phyloP scores from a whole-genome alignment of 352 stramenopile genomes.

The Sclerospora graminicola region DNA sequence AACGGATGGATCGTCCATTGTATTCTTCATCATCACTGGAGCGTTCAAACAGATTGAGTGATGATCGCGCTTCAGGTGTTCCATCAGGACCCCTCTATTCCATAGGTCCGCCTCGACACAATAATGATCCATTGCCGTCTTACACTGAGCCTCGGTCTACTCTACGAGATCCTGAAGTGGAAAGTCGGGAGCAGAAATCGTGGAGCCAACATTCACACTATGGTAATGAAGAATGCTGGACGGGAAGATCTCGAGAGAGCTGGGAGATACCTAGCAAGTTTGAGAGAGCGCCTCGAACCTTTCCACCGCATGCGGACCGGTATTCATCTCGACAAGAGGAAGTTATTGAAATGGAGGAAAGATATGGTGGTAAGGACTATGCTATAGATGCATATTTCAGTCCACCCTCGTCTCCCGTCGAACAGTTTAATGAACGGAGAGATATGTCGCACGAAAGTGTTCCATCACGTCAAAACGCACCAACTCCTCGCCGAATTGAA shows the following conservation, averaged over 20 bases:
- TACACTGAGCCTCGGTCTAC: conserved; percentile 6
- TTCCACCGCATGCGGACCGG: conserved; percentile 7
- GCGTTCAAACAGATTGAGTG: conserved; percentile 4
- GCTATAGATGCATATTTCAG: conserved; percentile 12
- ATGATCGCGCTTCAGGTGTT: conserved; percentile 3
- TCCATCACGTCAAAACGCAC: not conserved
- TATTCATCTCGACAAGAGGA: conserved; percentile 10
- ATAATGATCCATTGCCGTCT: conserved; percentile 13
- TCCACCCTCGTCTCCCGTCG: conserved; percentile 8
- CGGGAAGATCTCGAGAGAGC: conserved; percentile 8
- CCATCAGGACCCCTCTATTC: not conserved
- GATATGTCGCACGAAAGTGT: conserved; percentile 4
- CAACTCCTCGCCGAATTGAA: conserved; percentile 10
- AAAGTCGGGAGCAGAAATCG: too few species aligned
- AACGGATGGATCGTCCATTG: not conserved
- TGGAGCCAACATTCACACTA: conserved; percentile 4
- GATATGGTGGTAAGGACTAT: conserved; percentile 11
- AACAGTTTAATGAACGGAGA: conserved; percentile 11
- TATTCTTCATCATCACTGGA: conserved; percentile 15
- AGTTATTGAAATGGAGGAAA: conserved; percentile 1
- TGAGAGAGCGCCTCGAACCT: conserved; percentile 2
- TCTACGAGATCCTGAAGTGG: too few species aligned
- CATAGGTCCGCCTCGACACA: conserved; percentile 3
- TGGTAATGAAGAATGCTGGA: conserved; percentile 3
- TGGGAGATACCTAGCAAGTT: conserved; percentile 1